A percentile compares a stretch with the other conserved stretches of the same genome.
Evolutionary conservation across 768 basidiomycete species (phyloP).

Genomic region (Mycena rebaudengoi): DNA sequence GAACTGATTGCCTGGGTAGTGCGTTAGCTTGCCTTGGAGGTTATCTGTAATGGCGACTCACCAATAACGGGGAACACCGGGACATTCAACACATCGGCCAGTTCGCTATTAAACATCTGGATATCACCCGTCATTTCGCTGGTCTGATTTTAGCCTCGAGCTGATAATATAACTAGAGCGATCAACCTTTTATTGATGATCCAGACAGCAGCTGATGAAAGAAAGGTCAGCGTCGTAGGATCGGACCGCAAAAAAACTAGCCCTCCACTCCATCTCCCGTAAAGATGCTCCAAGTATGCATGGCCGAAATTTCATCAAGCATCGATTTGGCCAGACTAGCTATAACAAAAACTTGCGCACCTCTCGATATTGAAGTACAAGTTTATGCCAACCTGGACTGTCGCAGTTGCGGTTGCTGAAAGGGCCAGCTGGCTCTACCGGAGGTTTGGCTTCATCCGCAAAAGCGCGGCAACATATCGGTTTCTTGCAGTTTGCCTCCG

Average conservation of each 20-base stretch:
- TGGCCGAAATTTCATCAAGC: slow-evolving; percentile 50
- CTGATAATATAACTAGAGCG: not conserved
- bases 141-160: not conserved
- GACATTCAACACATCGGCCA: slow-evolving; percentile 47
- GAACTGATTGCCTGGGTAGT: slow-evolving; percentile 57
- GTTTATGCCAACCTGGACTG: slow-evolving; percentile 43
- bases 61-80: slow-evolving; percentile 63
- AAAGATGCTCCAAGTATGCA: slow-evolving; percentile 61
- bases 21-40: not conserved
- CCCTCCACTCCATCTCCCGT: slow-evolving; percentile 74
- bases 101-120: slow-evolving; percentile 54
- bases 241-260: slow-evolving; percentile 24
- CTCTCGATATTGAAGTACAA: not conserved
- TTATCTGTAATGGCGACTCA: slow-evolving; percentile 26
- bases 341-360: no score
- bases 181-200: slow-evolving; percentile 49
- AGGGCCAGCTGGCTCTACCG: slow-evolving; percentile 55
- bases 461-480: slow-evolving; percentile 69
- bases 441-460: slow-evolving; percentile 46
- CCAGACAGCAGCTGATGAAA: slow-evolving; percentile 58
- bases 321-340: slow-evolving; percentile 55
- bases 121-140: slow-evolving; percentile 57
- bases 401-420: slow-evolving; percentile 62
- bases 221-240: not conserved
- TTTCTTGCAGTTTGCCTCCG: slow-evolving; percentile 67